phyloP scores from a whole-genome alignment of 2,329 filamentous ascomycete species.

The Phaeoacremonium minimum region DNA sequence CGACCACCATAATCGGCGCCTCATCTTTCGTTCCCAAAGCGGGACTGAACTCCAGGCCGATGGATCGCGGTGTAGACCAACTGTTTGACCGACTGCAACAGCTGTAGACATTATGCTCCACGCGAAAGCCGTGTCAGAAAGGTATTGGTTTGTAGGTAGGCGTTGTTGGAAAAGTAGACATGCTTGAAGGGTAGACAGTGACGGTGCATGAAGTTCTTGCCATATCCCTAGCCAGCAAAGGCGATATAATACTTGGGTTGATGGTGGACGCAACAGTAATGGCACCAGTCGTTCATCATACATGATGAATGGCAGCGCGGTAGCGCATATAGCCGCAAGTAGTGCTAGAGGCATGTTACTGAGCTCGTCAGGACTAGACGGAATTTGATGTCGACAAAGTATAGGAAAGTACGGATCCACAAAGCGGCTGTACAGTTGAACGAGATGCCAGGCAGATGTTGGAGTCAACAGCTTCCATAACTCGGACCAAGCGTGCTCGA shows the following conservation, averaged over 20 bases:
- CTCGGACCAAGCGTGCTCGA: conserved; percentile 17
- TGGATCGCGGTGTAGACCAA: conserved; percentile 23
- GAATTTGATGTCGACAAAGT: conserved; percentile 27
- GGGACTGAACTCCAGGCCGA: conserved; percentile 22
- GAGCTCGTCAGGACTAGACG: conserved; percentile 19
- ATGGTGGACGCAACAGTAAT: conserved; percentile 22
- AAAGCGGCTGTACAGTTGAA: conserved; percentile 33
- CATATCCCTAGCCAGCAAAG: conserved; percentile 22
- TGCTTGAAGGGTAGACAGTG: conserved; percentile 24
- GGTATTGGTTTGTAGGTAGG: conserved; percentile 23
- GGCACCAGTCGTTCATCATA: conserved; percentile 32
- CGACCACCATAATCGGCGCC: conserved; percentile 24
- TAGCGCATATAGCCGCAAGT: conserved; percentile 35
- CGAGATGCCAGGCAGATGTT: conserved; percentile 26
- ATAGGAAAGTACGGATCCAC: conserved; percentile 39
- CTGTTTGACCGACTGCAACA: conserved; percentile 22
- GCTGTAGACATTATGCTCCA: conserved; percentile 24
- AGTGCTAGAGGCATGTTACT: conserved; percentile 27
- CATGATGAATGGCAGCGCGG: conserved; percentile 35
- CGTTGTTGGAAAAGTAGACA: conserved; percentile 25
- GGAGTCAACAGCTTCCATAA: background rate
- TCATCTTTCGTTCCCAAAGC: conserved; percentile 21
- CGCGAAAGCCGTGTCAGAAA: conserved; percentile 25
- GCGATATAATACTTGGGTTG: conserved; percentile 20
- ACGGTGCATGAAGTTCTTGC: conserved; percentile 25